Evolutionary conservation across 768 basidiomycete species (phyloP), one percentile per base, ranked within the genome.

Genomic region (Antrodiella citrinella): DNA sequence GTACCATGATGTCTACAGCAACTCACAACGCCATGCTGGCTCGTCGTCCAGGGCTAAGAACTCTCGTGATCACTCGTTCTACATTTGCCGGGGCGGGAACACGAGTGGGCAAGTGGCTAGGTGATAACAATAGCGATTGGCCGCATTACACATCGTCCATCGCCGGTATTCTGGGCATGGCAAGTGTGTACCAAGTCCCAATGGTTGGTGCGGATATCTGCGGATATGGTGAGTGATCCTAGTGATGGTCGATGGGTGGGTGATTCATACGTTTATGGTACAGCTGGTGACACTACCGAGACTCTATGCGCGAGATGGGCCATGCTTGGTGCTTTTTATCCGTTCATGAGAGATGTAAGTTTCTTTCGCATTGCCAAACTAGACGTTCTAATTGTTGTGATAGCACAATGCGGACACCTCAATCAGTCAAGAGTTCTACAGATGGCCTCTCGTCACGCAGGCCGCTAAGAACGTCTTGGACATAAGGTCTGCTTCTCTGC

Each of bases 121-220:
- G 84, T 1, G 82, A 85, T 62, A 84, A 84, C 54, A 53, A 81
- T 51, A 77, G 76, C 51, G 50, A 59, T 1, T 84, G 82, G 81
- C 69, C 67, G 0, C 76, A 84, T 45, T 85, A 85, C 58, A 67
- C 75, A 12, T 58, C 63, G 42, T 81, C 78, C 3, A 82, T 86
- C 51, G 72, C 81, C 2, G 82, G 81, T 4, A 80, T 84, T 68
- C 67, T 86, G 22, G 77, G 75, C n/a, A 80, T 85, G 66, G 78
- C 82, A 4, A 67, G 71, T 1, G 63, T 86, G 13, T 85, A 75
- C 58, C 81, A 84, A 55, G 65, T 86, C 1, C 86, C 86, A 0
- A 84, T 89, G 84, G 78, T 86, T 26, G 86, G 86, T 2, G 76
- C 77, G 44, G 87, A 91, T 64, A 81, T 84, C 50, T 86, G 81